phyloP scores from a whole-genome alignment of 2,329 filamentous ascomycete species.

The Mollisia scopiformis region DNA sequence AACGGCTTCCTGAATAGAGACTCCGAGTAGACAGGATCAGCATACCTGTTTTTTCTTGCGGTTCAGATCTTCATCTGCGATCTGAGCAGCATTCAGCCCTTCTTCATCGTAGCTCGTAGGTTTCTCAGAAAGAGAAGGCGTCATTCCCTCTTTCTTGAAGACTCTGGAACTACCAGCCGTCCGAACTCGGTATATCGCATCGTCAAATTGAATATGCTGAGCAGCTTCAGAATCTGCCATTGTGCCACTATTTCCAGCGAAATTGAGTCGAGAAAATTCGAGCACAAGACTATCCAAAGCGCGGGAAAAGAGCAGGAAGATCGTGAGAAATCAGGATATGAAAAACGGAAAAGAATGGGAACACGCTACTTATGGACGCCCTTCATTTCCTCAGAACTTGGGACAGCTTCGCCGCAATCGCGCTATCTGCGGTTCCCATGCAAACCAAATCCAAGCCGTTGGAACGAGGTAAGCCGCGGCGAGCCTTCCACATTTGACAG shows the following conservation, averaged over 20 bases:
- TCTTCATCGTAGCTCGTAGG: constrained; percentile 27
- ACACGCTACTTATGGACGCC: not conserved
- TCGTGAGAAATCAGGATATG: not conserved
- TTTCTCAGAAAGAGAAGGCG: constrained; percentile 25
- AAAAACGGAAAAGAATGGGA: not conserved
- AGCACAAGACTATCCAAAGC: not conserved
- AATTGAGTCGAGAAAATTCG: not conserved
- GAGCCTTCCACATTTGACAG: constrained; percentile 14
- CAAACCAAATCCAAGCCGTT: not conserved
- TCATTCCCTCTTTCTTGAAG: constrained; percentile 13
- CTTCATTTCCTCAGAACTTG: not conserved
- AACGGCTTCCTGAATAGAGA: not conserved
- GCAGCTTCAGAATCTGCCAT: constrained; percentile 21
- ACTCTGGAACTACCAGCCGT: constrained; percentile 4
- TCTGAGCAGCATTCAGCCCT: constrained; percentile 17
- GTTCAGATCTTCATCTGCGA: constrained; percentile 33
- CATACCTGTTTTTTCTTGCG: constrained; percentile 36
- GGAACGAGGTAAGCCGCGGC: not conserved
- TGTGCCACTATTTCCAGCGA: not conserved
- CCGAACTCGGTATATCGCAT: constrained; percentile 28
- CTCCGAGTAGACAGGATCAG: not conserved
- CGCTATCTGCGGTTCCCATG: not conserved
- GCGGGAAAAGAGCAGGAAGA: constrained; percentile 2
- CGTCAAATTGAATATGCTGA: constrained; percentile 26
- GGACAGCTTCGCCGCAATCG: not conserved